Evolutionary conservation across 208 protist genomes (phyloP).

Genomic region (Porcisia deanei): DNA sequence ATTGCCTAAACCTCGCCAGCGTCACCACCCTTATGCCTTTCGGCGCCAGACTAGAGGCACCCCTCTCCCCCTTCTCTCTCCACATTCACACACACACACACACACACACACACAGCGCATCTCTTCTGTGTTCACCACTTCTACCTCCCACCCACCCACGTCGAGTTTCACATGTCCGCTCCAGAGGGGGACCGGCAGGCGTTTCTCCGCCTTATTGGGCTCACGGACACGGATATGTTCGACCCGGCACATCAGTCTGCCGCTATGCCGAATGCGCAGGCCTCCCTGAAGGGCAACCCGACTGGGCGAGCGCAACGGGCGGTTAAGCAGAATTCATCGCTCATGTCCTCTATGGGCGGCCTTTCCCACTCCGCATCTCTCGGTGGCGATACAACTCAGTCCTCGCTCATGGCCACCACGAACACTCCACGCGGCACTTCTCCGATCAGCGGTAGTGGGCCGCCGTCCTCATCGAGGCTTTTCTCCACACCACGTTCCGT

Average conservation of each 20-base stretch:
- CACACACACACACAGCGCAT: neutral
- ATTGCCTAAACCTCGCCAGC: neutral
- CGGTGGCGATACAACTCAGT: conserved; percentile 5
- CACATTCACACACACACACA: neutral
- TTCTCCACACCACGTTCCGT: conserved; percentile 2
- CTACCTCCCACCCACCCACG: neutral
- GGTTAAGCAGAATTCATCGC: neutral
- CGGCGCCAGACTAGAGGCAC: neutral
- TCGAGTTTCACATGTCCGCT: conserved; percentile 18
- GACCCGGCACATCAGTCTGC: conserved; percentile 38
- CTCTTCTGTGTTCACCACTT: neutral
- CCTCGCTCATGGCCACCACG: neutral
- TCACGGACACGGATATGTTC: conserved; percentile 66
- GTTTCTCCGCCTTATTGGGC: conserved; percentile 81
- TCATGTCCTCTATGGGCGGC: conserved; percentile 14
- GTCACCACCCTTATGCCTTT: conserved; percentile 3
- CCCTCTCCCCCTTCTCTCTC: neutral
- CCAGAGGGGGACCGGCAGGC: conserved; percentile 51
- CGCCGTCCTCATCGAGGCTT: conserved; percentile 4
- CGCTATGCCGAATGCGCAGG: neutral
- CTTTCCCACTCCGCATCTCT: conserved; percentile 31
- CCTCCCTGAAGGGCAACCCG: neutral
- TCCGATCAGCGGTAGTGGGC: conserved; percentile 1
- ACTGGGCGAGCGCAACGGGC: neutral
- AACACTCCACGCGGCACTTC: neutral